phyloP scores from a whole-genome alignment of 1,139 yeast genomes.

The Sugiyamaella castrensis region DNA sequence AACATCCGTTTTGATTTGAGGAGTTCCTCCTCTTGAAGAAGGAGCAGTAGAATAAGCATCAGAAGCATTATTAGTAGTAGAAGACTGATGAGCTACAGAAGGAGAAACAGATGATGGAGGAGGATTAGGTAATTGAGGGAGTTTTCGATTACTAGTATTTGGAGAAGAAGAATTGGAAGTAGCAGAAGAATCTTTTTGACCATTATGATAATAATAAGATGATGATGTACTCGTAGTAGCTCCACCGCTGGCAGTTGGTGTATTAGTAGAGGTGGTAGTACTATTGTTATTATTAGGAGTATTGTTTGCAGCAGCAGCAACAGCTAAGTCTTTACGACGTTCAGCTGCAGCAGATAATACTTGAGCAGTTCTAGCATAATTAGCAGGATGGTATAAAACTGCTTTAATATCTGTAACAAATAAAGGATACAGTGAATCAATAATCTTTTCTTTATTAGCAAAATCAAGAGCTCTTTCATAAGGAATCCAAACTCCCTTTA shows the following conservation, averaged over 20 bases:
- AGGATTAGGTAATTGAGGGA: conserved; percentile 12
- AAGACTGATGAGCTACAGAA: conserved; percentile 6
- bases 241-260: conserved; percentile 8
- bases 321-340: conserved; percentile 24
- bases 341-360: conserved; percentile 36
- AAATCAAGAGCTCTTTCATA: conserved; percentile 88
- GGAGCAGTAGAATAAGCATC: conserved; percentile 11
- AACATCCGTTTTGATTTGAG: conserved; percentile 7
- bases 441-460: conserved; percentile 88
- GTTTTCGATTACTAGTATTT: conserved; percentile 7
- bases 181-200: conserved; percentile 9
- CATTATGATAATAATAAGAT: conserved; percentile 11
- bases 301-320: conserved; percentile 13
- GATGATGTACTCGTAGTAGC: conserved; percentile 8
- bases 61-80: not conserved
- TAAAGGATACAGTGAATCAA: conserved; percentile 79
- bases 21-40: conserved; percentile 12
- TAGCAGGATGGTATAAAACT: conserved; percentile 45
- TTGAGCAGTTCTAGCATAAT: conserved; percentile 35
- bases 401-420: conserved; percentile 85
- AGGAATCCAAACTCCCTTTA: conserved; percentile 98
- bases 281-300: conserved; percentile 11
- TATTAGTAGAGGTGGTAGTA: conserved; percentile 11
- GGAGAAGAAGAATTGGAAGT: conserved; percentile 8
- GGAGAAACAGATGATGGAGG: conserved; percentile 13